Conservation (phyloP, 768 basidiomycete genomes). For the Suillus ampliporus region DNA sequence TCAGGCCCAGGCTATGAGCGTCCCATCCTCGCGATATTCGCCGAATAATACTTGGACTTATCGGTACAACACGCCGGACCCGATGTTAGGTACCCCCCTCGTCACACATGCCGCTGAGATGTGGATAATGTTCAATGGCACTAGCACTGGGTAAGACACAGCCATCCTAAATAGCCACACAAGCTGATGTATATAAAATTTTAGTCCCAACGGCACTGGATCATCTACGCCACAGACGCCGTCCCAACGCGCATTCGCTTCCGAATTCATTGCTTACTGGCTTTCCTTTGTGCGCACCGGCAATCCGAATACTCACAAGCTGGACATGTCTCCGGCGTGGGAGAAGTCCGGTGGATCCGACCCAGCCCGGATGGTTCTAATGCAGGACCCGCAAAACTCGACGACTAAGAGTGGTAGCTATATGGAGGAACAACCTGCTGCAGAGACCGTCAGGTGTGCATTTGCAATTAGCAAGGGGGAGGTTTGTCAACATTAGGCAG, state of each 20-base stretch:
- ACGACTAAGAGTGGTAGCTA: conserved; percentile 45
- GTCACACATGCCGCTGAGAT: conserved; percentile 64
- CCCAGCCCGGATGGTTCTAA: conserved; percentile 50
- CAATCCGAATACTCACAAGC: conserved; percentile 60
- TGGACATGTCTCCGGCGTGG: conserved; percentile 58
- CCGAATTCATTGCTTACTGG: conserved; percentile 70
- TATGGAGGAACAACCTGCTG: conserved; percentile 43
- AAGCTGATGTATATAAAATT: neutral
- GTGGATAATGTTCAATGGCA: conserved; percentile 72
- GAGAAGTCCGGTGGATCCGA: conserved; percentile 36
- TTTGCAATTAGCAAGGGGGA: conserved; percentile 42
- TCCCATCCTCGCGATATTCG: conserved; percentile 39
- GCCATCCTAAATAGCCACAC: too few species aligned
- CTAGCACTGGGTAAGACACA: conserved; percentile 58
- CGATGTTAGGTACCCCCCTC: conserved; percentile 40
- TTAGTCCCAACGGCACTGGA: conserved; percentile 57
- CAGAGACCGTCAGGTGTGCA: conserved; percentile 45
- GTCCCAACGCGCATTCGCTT: conserved; percentile 53
- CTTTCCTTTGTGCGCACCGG: conserved; percentile 64
- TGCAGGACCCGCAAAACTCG: conserved; percentile 38
- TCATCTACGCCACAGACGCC: conserved; percentile 52
- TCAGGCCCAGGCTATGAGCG: conserved; percentile 54
- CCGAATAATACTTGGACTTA: conserved; percentile 61
- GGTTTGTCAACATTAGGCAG: conserved; percentile 42
- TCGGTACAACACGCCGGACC: conserved; percentile 63